These are phyloP conservation scores for Claviceps pusilla DNA, from an alignment of 2,329 filamentous ascomycete species.

Conservation along the genomic window DNA sequence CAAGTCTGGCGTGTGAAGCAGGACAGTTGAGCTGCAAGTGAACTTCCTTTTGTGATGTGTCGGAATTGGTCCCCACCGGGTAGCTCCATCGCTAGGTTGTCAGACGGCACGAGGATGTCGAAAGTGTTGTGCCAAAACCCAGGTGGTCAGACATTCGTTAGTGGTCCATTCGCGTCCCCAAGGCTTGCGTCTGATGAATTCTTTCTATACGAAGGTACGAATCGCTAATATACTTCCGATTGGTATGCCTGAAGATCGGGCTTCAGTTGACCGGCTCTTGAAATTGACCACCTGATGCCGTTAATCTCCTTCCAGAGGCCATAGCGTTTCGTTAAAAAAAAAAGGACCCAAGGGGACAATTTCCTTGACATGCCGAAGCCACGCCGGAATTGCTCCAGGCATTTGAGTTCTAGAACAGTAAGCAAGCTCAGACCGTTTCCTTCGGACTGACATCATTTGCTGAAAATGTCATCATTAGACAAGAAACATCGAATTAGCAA, in stretches of 20 bases:
- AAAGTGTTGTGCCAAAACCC: not conserved
- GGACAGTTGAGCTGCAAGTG: not conserved
- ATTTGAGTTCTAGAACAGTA: not conserved
- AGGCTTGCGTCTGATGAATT: not conserved
- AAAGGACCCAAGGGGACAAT: not conserved
- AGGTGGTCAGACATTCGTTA: not conserved
- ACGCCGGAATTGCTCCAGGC: not conserved
- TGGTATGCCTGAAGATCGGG: not conserved
- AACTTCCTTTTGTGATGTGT: constrained; percentile 4
- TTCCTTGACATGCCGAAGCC: not conserved
- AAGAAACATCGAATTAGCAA: no score
- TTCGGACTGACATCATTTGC: not conserved
- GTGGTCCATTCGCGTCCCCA: not conserved
- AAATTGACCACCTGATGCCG: not conserved
- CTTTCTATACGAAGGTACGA: no score
- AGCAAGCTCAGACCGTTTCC: not conserved
- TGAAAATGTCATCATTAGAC: not conserved
- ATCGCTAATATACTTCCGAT: not conserved
- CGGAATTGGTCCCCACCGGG: not conserved
- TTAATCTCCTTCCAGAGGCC: not conserved
- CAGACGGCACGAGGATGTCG: not conserved
- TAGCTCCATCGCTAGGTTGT: not conserved
- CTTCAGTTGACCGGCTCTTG: not conserved
- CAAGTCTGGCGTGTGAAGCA: not conserved
- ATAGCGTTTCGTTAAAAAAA: not conserved